These are phyloP conservation scores for Tirmania nivea DNA, from an alignment of 495 filamentous ascomycete genomes.

Conservation along the genomic window DNA sequence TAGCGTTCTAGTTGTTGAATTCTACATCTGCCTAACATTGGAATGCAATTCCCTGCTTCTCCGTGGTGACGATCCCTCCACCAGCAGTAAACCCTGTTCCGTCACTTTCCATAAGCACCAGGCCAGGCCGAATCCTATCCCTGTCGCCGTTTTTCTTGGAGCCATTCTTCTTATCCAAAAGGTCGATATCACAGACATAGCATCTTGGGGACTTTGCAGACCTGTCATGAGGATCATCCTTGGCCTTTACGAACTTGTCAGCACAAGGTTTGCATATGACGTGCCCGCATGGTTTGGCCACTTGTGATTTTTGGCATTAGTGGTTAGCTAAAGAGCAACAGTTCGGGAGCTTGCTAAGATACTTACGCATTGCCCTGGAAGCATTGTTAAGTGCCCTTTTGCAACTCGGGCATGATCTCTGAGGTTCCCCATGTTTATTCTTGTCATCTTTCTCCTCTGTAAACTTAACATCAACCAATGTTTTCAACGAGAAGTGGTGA, in stretches of 20 bases:
- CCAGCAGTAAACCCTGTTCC: slow-evolving; percentile 85
- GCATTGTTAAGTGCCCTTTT: slow-evolving; percentile 66
- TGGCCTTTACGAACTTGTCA: slow-evolving; percentile 60
- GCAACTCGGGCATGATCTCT: slow-evolving; percentile 67
- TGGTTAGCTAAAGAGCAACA: slow-evolving; percentile 1
- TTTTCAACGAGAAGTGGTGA: slow-evolving; percentile 66
- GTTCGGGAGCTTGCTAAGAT: neutral
- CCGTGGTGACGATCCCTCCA: slow-evolving; percentile 52
- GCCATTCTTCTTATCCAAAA: slow-evolving; percentile 35
- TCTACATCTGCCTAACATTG: slow-evolving; percentile 36
- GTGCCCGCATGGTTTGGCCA: slow-evolving; percentile 86
- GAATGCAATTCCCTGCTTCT: slow-evolving; percentile 61
- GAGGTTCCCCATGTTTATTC: slow-evolving; percentile 25
- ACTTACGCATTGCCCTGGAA: slow-evolving; percentile 51
- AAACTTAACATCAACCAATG: slow-evolving; percentile 59
- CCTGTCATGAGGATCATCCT: slow-evolving; percentile 43
- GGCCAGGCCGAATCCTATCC: slow-evolving; percentile 41
- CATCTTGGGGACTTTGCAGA: slow-evolving; percentile 31
- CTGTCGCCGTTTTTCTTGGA: slow-evolving; percentile 33
- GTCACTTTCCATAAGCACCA: slow-evolving; percentile 69
- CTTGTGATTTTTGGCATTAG: slow-evolving; percentile 10
- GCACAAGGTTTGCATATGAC: slow-evolving; percentile 80
- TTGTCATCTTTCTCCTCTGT: slow-evolving; percentile 44
- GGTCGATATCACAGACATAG: slow-evolving; percentile 71
- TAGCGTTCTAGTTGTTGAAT: no score